These are phyloP conservation scores for Telfairia occidentalis DNA, from an alignment of 331 rosid genomes.

Conservation along the genomic window DNA sequence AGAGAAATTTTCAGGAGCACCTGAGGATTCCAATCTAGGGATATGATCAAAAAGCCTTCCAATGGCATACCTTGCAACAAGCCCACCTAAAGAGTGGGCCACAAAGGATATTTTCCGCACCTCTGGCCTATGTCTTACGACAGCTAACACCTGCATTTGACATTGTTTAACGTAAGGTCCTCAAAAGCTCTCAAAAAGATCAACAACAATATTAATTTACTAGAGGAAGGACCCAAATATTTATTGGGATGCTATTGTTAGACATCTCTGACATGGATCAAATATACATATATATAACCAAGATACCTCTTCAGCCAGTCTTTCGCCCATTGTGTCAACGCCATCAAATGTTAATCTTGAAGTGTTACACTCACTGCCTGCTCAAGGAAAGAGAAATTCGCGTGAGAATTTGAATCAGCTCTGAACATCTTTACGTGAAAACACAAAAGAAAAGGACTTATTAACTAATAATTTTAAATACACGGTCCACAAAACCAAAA, in stretches of 20 bases:
- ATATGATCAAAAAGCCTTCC: constrained; percentile 51
- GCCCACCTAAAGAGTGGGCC: constrained; percentile 93
- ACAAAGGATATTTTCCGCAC: constrained; percentile 78
- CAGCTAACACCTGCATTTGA: constrained; percentile 52
- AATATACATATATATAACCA: constrained; percentile 18
- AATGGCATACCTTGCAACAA: constrained; percentile 87
- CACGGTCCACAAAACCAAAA: background rate
- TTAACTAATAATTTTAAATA: background rate
- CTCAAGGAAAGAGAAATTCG: constrained; percentile 9
- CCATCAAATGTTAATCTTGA: constrained; percentile 86
- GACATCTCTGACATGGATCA: background rate
- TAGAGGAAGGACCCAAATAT: background rate
- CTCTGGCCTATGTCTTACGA: constrained; percentile 46
- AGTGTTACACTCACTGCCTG: constrained; percentile 92
- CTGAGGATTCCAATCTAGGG: constrained; percentile 23
- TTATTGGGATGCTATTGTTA: background rate
- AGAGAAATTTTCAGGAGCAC: constrained; percentile 17
- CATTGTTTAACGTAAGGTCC: constrained; percentile 10
- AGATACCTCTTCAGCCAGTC: constrained; percentile 87
- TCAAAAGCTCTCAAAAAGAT: background rate
- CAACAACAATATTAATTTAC: background rate
- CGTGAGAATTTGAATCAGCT: background rate
- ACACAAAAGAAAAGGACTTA: background rate
- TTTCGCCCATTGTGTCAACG: constrained; percentile 85
- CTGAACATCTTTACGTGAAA: background rate